Evolutionary conservation across 2,329 filamentous ascomycete species (phyloP).

Genomic region (Aureobasidium sp.): DNA sequence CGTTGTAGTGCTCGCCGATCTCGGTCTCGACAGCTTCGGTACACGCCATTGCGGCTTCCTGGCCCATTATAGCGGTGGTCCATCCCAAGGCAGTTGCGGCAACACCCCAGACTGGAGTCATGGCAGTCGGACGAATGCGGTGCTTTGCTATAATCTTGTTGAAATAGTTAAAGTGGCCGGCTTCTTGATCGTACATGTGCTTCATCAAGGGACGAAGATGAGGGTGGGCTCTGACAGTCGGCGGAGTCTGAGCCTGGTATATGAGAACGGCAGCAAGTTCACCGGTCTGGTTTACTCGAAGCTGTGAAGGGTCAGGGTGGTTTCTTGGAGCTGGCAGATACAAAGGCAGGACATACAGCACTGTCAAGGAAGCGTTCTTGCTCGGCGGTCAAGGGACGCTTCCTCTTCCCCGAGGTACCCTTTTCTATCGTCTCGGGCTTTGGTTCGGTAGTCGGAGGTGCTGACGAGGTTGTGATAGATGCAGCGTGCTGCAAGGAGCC

Average conservation of each 20-base stretch:
- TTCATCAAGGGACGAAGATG: conserved; percentile 85
- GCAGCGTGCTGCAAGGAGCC: conserved; percentile 3
- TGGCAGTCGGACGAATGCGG: conserved; percentile 81
- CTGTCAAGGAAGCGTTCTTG: conserved; percentile 71
- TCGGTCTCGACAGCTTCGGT: conserved; percentile 98
- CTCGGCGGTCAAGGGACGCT: conserved; percentile 51
- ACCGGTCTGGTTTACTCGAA: conserved; percentile 94
- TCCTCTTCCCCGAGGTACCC: conserved; percentile 10
- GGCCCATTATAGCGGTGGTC: conserved; percentile 79
- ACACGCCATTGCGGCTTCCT: conserved; percentile 96
- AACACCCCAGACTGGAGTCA: conserved; percentile 84
- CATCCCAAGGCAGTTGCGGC: conserved; percentile 79
- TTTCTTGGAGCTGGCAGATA: not conserved
- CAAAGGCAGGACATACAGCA: conserved; percentile 46
- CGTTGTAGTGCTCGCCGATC: conserved; percentile 93
- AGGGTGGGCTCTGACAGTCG: conserved; percentile 71
- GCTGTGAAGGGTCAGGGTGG: conserved; percentile 36
- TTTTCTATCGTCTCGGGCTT: conserved; percentile 17
- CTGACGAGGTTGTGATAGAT: conserved; percentile 18
- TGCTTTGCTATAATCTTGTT: conserved; percentile 76
- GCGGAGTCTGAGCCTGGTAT: conserved; percentile 80
- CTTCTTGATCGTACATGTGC: conserved; percentile 98
- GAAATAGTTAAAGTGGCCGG: conserved; percentile 77
- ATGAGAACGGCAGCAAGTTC: conserved; percentile 96
- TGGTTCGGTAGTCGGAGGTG: conserved; percentile 19